Conservation (phyloP, 1,284 basidiomycete genomes). For the Ustanciosporium gigantosporum region DNA sequence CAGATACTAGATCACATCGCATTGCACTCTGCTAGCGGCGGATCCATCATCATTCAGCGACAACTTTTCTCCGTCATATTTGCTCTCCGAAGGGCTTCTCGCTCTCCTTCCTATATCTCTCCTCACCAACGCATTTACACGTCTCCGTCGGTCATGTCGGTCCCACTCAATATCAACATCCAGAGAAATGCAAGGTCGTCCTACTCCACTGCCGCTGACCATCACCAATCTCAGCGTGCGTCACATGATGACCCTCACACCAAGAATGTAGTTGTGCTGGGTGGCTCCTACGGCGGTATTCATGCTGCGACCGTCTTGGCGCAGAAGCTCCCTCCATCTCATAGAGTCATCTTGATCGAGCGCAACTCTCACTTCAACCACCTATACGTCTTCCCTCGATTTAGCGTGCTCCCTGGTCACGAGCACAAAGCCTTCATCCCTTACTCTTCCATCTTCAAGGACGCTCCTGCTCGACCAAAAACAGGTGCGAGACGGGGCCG, state of each 20-base stretch:
- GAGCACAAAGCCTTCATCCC: slow-evolving; percentile 73
- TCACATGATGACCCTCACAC: slow-evolving; percentile 34
- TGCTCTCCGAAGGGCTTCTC: too few relatives aligned
- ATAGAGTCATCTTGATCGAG: slow-evolving; percentile 64
- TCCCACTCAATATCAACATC: too few relatives aligned
- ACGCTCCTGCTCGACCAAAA: slow-evolving; percentile 52
- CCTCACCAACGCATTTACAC: too few relatives aligned
- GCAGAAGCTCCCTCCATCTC: slow-evolving; percentile 60
- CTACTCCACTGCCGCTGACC: too few relatives aligned
- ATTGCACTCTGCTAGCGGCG: too few relatives aligned
- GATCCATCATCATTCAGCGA: too few relatives aligned
- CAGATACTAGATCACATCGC: too few relatives aligned
- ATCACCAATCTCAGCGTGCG: too few relatives aligned
- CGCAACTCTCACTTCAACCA: slow-evolving; percentile 64
- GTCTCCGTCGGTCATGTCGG: too few relatives aligned
- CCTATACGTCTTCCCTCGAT: slow-evolving; percentile 68
- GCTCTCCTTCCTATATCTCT: too few relatives aligned
- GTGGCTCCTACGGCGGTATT: slow-evolving; percentile 59
- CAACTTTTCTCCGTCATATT: too few relatives aligned
- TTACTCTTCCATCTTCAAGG: slow-evolving; percentile 74
- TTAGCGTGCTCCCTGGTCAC: slow-evolving; percentile 70
- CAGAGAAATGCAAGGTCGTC: too few relatives aligned
- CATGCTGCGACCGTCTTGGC: slow-evolving; percentile 62
- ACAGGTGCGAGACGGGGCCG: not conserved
- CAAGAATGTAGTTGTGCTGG: slow-evolving; percentile 61